Conservation (phyloP, 2,329 filamentous ascomycete genomes). For the Penicillium polonicum region DNA sequence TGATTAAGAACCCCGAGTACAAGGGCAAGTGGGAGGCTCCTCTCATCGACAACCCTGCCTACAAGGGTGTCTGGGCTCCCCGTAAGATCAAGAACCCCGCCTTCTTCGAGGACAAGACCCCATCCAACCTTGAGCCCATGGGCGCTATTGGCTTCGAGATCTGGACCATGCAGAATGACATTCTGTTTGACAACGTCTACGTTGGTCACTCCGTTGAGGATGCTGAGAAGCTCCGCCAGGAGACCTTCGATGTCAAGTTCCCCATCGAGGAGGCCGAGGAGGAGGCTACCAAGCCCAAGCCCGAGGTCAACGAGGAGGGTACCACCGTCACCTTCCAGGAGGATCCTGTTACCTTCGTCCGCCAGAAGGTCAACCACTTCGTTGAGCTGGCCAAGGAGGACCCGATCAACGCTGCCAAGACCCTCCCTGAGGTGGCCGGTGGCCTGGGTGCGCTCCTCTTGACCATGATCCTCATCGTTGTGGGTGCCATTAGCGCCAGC, state of each 20-base stretch:
- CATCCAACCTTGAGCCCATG: constrained; percentile 96
- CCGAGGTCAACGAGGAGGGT: constrained; percentile 60
- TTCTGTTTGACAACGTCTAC: constrained; percentile 99
- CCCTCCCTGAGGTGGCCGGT: constrained; percentile 87
- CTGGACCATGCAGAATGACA: constrained; percentile 99
- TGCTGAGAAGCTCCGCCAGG: constrained; percentile 80
- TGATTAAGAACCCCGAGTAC: constrained; percentile 93
- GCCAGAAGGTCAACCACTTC: constrained; percentile 93
- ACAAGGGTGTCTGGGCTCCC: constrained; percentile 94
- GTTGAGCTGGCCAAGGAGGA: constrained; percentile 77
- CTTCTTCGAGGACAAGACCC: constrained; percentile 96
- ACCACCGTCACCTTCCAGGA: constrained; percentile 82
- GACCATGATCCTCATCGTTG: constrained; percentile 68
- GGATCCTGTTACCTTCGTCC: constrained; percentile 81
- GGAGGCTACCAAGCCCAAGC: constrained; percentile 76
- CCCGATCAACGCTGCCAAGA: constrained; percentile 79
- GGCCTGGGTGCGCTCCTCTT: constrained; percentile 70
- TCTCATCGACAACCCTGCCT: constrained; percentile 92
- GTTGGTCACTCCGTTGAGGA: constrained; percentile 96
- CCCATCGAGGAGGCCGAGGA: constrained; percentile 77
- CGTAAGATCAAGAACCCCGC: constrained; percentile 95
- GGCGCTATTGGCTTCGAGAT: constrained; percentile 93
- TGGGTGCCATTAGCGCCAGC: constrained; percentile 64
- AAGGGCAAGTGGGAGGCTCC: constrained; percentile 98
- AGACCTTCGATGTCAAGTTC: constrained; percentile 89